These are phyloP conservation scores for Blastobotrys malaysiensis DNA, from an alignment of 1,139 yeast species.

Conservation along the genomic window DNA sequence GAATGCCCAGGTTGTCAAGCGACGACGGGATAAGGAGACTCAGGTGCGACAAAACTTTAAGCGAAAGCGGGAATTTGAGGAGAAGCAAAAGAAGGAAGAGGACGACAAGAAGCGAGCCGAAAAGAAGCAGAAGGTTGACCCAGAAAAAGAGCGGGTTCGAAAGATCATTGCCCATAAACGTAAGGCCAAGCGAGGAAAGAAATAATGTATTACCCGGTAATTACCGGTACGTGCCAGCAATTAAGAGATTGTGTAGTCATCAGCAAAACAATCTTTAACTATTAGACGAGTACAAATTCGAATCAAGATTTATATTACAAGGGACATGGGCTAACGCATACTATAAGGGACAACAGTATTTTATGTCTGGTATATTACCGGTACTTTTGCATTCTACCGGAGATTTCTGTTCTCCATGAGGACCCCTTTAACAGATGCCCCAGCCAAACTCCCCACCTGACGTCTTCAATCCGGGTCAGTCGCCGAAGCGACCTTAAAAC, in stretches of 20 bases:
- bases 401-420: slow-evolving; percentile 39
- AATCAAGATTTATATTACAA: no score
- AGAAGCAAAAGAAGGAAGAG: slow-evolving; percentile 21
- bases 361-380: no score
- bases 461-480: slow-evolving; percentile 34
- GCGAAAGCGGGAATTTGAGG: slow-evolving; percentile 33
- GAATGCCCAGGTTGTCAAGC: slow-evolving; percentile 85
- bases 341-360: no score
- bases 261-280: no score
- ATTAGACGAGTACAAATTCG: no score
- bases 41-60: slow-evolving; percentile 20
- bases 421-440: slow-evolving; percentile 40
- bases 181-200: slow-evolving; percentile 21
- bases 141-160: slow-evolving; percentile 12
- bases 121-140: slow-evolving; percentile 28
- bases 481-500: slow-evolving; percentile 30
- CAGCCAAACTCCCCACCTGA: slow-evolving; percentile 35
- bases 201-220: slow-evolving; percentile 10
- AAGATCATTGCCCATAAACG: slow-evolving; percentile 29
- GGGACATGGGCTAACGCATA: no score
- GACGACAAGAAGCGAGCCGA: slow-evolving; percentile 30
- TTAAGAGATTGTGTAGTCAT: no score
- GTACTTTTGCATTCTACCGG: slow-evolving; percentile 39
- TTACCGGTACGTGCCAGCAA: no score
- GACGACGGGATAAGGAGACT: slow-evolving; percentile 59